These are phyloP conservation scores for Globisporangium cystogenes DNA, from an alignment of 352 stramenopile genomes.

Conservation along the genomic window DNA sequence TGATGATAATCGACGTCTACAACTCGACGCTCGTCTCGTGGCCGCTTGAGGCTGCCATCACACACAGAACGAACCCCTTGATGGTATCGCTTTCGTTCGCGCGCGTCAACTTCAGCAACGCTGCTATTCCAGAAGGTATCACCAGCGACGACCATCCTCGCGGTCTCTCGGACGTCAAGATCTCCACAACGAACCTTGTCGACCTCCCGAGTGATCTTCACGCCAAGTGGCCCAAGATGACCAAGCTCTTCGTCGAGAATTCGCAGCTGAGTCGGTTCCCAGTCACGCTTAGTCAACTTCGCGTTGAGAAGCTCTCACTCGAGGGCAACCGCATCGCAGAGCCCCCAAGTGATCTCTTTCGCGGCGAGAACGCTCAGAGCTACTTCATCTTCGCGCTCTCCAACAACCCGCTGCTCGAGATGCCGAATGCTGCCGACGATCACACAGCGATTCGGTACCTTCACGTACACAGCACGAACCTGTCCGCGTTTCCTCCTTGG, in stretches of 20 bases:
- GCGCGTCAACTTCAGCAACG: slow-evolving; percentile 39
- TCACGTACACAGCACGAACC: slow-evolving; percentile 23
- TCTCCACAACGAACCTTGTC: slow-evolving; percentile 24
- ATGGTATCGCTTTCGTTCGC: slow-evolving; percentile 28
- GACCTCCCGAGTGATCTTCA: slow-evolving; percentile 18
- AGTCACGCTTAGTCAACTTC: slow-evolving; percentile 7
- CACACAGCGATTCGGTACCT: slow-evolving; percentile 12
- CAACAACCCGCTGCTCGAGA: slow-evolving; percentile 17
- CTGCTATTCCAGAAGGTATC: slow-evolving; percentile 30
- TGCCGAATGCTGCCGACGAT: slow-evolving; percentile 16
- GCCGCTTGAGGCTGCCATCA: slow-evolving; percentile 26
- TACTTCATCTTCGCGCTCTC: slow-evolving; percentile 24
- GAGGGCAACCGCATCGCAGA: slow-evolving; percentile 22
- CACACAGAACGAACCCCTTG: slow-evolving; percentile 27
- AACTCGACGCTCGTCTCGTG: slow-evolving; percentile 44
- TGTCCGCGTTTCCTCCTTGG: slow-evolving; percentile 23
- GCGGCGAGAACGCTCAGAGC: slow-evolving; percentile 3
- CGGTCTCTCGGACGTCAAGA: slow-evolving; percentile 23
- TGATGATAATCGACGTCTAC: slow-evolving; percentile 48
- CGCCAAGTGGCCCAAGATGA: slow-evolving; percentile 15
- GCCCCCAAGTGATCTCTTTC: slow-evolving; percentile 16
- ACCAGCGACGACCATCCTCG: slow-evolving; percentile 8
- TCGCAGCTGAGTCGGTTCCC: slow-evolving; percentile 4
- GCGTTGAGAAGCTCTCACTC: slow-evolving; percentile 25
- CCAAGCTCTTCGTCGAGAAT: slow-evolving; percentile 21